These are phyloP conservation scores for Passalora sequoiae DNA, from an alignment of 2,329 filamentous ascomycete species.

Conservation along the genomic window DNA sequence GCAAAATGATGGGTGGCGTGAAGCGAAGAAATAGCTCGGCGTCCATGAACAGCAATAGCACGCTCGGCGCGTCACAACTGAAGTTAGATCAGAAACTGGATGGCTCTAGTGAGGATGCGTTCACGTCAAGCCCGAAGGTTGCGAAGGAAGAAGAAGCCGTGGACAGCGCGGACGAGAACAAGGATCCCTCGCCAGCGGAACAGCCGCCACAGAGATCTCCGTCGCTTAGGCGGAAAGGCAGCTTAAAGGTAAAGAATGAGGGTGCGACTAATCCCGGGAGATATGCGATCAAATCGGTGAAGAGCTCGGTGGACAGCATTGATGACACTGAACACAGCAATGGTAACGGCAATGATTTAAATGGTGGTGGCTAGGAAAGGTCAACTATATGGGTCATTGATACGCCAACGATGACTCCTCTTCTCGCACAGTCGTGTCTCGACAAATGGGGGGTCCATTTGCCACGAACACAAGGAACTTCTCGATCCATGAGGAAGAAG, in stretches of 20 bases:
- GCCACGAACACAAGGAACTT: too few relatives aligned
- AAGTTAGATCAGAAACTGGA: conserved; percentile 15
- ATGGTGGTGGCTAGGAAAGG: conserved; percentile 4
- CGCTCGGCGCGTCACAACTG: conserved; percentile 15
- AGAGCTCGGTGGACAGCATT: conserved; percentile 4
- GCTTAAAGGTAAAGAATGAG: conserved; percentile 42
- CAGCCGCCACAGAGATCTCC: conserved; percentile 22
- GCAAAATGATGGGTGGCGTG: conserved; percentile 54
- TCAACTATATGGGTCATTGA: conserved; percentile 1
- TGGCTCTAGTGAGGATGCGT: conserved; percentile 10
- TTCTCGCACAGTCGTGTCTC: neutral
- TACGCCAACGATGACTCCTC: neutral
- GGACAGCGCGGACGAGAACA: conserved; percentile 4
- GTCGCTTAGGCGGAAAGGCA: conserved; percentile 40
- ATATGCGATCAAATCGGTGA: conserved; percentile 28
- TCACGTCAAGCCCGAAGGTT: conserved; percentile 9
- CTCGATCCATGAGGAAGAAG: too few relatives aligned
- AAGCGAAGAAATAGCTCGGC: conserved; percentile 41
- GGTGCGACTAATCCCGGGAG: conserved; percentile 26
- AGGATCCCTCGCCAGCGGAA: conserved; percentile 1
- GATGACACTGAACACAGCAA: conserved; percentile 3
- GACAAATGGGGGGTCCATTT: too few relatives aligned
- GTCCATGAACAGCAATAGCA: conserved; percentile 22
- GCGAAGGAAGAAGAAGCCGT: conserved; percentile 5
- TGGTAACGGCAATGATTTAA: conserved; percentile 12